Evolutionary conservation across 2,329 filamentous ascomycete species (phyloP), one percentile per base, ranked within the genome.

Genomic region (Fusarium sp.): DNA sequence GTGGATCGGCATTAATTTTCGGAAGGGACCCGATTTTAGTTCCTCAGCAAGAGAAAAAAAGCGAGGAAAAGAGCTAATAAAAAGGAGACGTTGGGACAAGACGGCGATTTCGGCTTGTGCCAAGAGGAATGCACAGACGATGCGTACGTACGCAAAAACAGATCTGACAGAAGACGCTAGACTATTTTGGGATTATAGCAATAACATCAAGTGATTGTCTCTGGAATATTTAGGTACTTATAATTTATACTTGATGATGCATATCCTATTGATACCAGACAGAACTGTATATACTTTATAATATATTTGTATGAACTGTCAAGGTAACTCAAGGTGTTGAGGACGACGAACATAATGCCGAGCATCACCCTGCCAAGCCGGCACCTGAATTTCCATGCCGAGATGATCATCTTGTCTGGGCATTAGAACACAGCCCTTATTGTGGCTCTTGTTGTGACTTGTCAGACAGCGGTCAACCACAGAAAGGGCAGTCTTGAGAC

Each of bases 81-180:
- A n/a, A 37, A 37, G 34, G 34, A 37, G 18, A 37, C 34, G 5
- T 37, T 37, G 34, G 18, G 34, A 40, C 34, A 40, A 59, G 7
- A 47, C 41, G 47, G 61, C 61, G 54, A 65, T 34, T 65, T 60
- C 49, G 63, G 63, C 63, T 67, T 21, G 28, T 41, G 63, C 62
- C 63, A 62, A 66, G 62, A 16, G 9, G 6, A 27, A 40, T 42
- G 63, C 62, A 61, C 63, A 66, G 62, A 66, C 62, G 13, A 16
- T 21, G 28, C 11, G 21, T 55, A 66, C 30, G 42, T 66, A 58
- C 5, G 46, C 55, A 64, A 13, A 18, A 34, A 43, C 41, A 37
- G 20, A 43, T 40, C 7, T 40, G 32, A 51, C 49, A 51, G 49
- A 10, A 14, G 28, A 14, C 49, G 23, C 49, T 51, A 51, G 13